phyloP scores from a whole-genome alignment of 805 yeast species.

The Saturnispora mendoncae region DNA sequence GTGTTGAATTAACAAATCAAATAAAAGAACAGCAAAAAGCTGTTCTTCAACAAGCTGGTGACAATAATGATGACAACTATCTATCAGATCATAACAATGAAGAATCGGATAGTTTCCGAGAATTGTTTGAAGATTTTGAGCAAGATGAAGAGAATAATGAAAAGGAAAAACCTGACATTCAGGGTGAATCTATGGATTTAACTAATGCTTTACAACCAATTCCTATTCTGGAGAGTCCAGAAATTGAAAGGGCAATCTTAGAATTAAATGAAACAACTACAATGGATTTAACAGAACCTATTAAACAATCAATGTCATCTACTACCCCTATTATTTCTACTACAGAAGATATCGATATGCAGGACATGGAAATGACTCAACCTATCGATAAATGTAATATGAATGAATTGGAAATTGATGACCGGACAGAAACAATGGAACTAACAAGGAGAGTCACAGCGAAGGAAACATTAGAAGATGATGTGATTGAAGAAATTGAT shows the following conservation, averaged over 20 bases:
- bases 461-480: background rate
- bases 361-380: slow-evolving; percentile 16
- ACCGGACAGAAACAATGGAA: slow-evolving; percentile 6
- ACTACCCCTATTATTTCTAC: background rate
- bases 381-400: background rate
- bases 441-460: slow-evolving; percentile 1
- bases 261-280: slow-evolving; percentile 11
- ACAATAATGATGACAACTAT: background rate
- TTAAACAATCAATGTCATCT: background rate
- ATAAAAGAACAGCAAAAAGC: slow-evolving; percentile 14
- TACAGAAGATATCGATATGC: background rate
- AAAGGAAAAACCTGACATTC: too few species aligned
- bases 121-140: slow-evolving; percentile 10
- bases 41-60: slow-evolving; percentile 8
- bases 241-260: background rate
- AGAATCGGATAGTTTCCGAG: slow-evolving; percentile 8
- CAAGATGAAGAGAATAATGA: slow-evolving; percentile 8
- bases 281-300: slow-evolving; percentile 17
- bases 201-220: background rate
- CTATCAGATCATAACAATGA: background rate
- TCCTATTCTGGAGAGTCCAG: background rate
- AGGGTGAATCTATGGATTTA: too few species aligned
- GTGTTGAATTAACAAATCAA: slow-evolving; percentile 21
- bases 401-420: slow-evolving; percentile 2
- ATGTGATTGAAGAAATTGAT: background rate